Evolutionary conservation across 768 basidiomycete species (phyloP), one percentile per base, ranked within the genome.

Genomic region (Auricularia sp.): DNA sequence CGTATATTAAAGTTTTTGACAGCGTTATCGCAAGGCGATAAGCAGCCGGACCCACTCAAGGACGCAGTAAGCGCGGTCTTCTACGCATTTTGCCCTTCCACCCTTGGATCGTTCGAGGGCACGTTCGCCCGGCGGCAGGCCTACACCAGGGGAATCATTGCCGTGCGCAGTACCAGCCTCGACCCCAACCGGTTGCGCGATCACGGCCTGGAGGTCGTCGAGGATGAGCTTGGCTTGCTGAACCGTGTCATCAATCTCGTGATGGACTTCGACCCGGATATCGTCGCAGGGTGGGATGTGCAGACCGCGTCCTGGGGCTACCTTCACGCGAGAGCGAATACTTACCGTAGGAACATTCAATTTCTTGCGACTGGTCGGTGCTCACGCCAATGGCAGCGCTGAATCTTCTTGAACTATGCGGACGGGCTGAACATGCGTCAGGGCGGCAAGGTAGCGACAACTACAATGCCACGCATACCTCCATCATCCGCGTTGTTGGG

Each of bases 271-370:
- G 94, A 98, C 76, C 97, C 97, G 0, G 97, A 99, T 73, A 87
- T 98, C 47, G 71, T 98, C 7, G 81, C 85, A 0, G 96, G 96
- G 16, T 98, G 94, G 92, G 96, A 99, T 66, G 80, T 96, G 13
- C 93, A 97, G 71, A 78, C 79, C 21, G 80, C 82, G 2, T 94
- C 92, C 5, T 99, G 97, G 96, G 95, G 95, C 0, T 98, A 93
- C 74, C 76, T 97, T 1, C 77, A 80, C 61, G 82, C 83, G n/a
- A 82, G 96, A 51, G 89, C 85, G 16, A 73, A 73, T 63, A 73
- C 75, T 3, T 83, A 85, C 67, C 87, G 92, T 90, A 63, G 8
- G 39, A 7, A 66, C 75, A 54, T 24, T 33, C 65, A 54, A 2
- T 34, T 29, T 39, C 24, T 13, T 3, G 1, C 45, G 34, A 24